Conservation (phyloP, 2,329 filamentous ascomycete species). For the Trichoderma sp. region DNA sequence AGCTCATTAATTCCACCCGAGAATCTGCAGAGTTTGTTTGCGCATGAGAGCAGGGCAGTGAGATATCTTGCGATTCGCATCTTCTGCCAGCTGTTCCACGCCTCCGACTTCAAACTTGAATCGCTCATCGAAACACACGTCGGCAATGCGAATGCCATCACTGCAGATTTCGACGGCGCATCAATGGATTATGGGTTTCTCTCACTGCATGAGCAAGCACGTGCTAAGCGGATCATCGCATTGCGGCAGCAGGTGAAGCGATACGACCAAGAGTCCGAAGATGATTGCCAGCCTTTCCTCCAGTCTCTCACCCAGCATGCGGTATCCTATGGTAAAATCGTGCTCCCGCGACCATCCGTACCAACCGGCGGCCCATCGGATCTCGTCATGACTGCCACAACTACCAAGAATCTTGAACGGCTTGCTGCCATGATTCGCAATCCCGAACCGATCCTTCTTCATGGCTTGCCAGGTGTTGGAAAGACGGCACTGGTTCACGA, state of each 20-base stretch:
- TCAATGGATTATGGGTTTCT: slow-evolving; percentile 76
- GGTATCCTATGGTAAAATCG: slow-evolving; percentile 60
- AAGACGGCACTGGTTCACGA: slow-evolving; percentile 87
- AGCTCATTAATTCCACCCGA: slow-evolving; percentile 61
- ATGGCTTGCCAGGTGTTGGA: slow-evolving; percentile 79
- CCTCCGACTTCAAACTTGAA: slow-evolving; percentile 75
- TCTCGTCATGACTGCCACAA: slow-evolving; percentile 70
- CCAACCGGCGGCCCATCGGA: slow-evolving; percentile 43
- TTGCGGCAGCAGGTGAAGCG: slow-evolving; percentile 40
- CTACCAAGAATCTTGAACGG: slow-evolving; percentile 64
- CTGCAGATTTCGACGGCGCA: slow-evolving; percentile 71
- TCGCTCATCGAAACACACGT: slow-evolving; percentile 66
- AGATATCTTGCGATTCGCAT: slow-evolving; percentile 80
- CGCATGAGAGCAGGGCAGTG: slow-evolving; percentile 56
- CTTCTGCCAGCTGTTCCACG: slow-evolving; percentile 73
- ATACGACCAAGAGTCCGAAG: slow-evolving; percentile 11
- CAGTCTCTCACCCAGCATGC: slow-evolving; percentile 58
- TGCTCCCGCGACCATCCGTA: slow-evolving; percentile 63
- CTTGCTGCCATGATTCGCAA: slow-evolving; percentile 67
- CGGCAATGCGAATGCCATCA: slow-evolving; percentile 55
- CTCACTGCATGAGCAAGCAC: slow-evolving; percentile 55
- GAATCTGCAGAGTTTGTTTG: slow-evolving; percentile 66
- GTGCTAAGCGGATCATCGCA: slow-evolving; percentile 45
- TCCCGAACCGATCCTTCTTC: slow-evolving; percentile 70
- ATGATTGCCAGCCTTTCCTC: slow-evolving; percentile 19